A percentile compares a stretch with the other conserved stretches of the same genome.
These are phyloP conservation scores for Boletus sensibilis DNA, from an alignment of 768 basidiomycete genomes.

Conservation along the genomic window DNA sequence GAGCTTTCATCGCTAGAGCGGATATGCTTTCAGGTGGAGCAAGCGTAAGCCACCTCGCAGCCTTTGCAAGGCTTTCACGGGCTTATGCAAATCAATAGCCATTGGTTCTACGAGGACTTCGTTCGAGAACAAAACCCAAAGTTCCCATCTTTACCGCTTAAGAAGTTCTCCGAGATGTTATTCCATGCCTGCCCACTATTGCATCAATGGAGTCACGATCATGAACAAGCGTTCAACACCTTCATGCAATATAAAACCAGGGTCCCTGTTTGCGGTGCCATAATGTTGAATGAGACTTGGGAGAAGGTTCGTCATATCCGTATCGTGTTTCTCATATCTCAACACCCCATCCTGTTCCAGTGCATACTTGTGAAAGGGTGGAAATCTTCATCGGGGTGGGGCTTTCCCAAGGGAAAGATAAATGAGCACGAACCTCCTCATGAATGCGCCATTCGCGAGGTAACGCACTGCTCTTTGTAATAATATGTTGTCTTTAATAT, in stretches of 20 bases:
- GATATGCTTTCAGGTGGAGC: conserved; percentile 98
- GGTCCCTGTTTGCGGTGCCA: conserved; percentile 97
- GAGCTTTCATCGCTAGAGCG: conserved; percentile 90
- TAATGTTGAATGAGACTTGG: conserved; percentile 89
- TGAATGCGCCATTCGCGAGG: conserved; percentile 90
- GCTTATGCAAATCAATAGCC: conserved; percentile 47
- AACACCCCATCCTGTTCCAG: conserved; percentile 39
- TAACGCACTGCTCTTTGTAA: conserved; percentile 35
- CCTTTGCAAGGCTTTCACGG: conserved; percentile 10
- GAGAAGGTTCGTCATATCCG: conserved; percentile 68
- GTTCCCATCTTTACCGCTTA: conserved; percentile 84
- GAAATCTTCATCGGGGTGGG: conserved; percentile 96
- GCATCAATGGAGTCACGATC: conserved; percentile 79
- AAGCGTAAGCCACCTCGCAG: conserved; percentile 68
- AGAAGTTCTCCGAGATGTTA: conserved; percentile 90
- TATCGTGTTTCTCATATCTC: conserved; percentile 9
- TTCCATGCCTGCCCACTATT: conserved; percentile 84
- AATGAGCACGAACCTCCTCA: conserved; percentile 87
- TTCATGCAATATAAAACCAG: conserved; percentile 97
- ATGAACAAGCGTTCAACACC: conserved; percentile 79
- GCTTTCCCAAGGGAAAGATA: conserved; percentile 99
- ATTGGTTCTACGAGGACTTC: conserved; percentile 99
- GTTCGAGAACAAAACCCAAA: conserved; percentile 87
- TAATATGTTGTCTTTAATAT: conserved; percentile 9
- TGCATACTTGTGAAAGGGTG: conserved; percentile 98